These are phyloP conservation scores for Carex littledalei DNA, from an alignment of 176 grass and related monocot genomes.

Conservation along the genomic window DNA sequence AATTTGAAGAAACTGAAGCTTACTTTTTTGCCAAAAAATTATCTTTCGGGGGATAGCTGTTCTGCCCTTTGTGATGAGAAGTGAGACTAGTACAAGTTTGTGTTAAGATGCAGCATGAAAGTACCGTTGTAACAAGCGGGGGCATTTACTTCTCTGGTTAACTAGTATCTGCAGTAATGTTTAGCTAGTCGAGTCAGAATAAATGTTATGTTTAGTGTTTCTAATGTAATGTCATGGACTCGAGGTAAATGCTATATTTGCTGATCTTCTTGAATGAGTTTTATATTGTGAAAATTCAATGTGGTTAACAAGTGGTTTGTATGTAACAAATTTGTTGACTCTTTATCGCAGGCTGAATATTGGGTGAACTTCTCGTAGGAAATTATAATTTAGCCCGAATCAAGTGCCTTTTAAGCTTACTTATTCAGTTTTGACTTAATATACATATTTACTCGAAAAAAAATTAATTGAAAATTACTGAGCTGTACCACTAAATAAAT, in stretches of 20 bases:
- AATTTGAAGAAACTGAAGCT: neutral
- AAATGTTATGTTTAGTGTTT: conserved; percentile 10
- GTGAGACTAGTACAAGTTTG: neutral
- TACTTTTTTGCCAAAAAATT: conserved; percentile 7
- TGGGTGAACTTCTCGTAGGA: neutral
- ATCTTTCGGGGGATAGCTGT: neutral
- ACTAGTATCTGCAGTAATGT: neutral
- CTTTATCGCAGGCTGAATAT: neutral
- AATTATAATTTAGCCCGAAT: neutral
- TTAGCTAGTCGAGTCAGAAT: neutral
- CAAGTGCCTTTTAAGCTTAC: neutral
- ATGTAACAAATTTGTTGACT: neutral
- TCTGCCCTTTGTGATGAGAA: neutral
- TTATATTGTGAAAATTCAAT: neutral
- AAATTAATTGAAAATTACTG: no score
- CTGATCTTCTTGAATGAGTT: neutral
- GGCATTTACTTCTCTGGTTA: neutral
- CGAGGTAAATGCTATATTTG: neutral
- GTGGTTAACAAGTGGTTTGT: neutral
- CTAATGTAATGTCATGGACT: neutral
- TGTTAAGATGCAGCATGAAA: conserved; percentile 1
- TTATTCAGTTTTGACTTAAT: neutral
- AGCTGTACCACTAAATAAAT: neutral
- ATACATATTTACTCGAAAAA: neutral
- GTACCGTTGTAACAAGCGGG: neutral